Percentiles rank a stretch among this genome's conserved stretches.
These are phyloP conservation scores for Teratosphaeria pseudoeucalypti DNA, from an alignment of 2,329 filamentous ascomycete genomes.

Conservation along the genomic window DNA sequence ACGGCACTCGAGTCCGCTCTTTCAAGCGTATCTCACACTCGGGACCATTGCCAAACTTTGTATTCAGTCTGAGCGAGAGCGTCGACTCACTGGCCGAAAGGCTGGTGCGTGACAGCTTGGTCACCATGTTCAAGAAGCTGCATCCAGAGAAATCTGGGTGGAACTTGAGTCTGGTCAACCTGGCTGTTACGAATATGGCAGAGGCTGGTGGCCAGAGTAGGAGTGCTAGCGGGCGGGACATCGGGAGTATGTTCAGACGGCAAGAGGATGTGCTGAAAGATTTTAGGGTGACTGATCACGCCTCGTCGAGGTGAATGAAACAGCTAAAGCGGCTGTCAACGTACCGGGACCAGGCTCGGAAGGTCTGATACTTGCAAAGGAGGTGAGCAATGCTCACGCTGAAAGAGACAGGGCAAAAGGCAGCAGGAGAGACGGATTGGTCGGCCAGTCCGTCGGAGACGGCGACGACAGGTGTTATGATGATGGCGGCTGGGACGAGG, in stretches of 20 bases:
- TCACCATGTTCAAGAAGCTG: constrained; percentile 64
- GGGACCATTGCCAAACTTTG: constrained; percentile 58
- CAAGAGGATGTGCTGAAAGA: constrained; percentile 61
- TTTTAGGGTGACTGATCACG: constrained; percentile 47
- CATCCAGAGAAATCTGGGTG: constrained; percentile 60
- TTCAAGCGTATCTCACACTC: constrained; percentile 69
- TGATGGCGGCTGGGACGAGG: constrained; percentile 2
- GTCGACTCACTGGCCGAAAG: constrained; percentile 54
- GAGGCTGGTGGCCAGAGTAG: constrained; percentile 35
- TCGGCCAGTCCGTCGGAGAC: constrained; percentile 3
- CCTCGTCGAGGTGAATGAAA: neutral
- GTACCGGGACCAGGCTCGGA: neutral
- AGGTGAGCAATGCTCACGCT: neutral
- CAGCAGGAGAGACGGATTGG: constrained; percentile 1
- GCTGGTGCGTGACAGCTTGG: constrained; percentile 57
- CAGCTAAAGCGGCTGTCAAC: neutral
- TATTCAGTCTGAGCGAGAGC: constrained; percentile 54
- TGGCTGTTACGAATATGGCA: constrained; percentile 78
- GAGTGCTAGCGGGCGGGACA: constrained; percentile 55
- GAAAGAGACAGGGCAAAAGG: neutral
- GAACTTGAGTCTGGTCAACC: constrained; percentile 75
- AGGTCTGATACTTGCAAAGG: neutral
- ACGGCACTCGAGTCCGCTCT: constrained; percentile 46
- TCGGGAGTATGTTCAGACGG: constrained; percentile 68
- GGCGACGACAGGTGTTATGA: neutral